phyloP scores from a whole-genome alignment of 768 basidiomycete species.

The Macrolepiota fuliginosa region DNA sequence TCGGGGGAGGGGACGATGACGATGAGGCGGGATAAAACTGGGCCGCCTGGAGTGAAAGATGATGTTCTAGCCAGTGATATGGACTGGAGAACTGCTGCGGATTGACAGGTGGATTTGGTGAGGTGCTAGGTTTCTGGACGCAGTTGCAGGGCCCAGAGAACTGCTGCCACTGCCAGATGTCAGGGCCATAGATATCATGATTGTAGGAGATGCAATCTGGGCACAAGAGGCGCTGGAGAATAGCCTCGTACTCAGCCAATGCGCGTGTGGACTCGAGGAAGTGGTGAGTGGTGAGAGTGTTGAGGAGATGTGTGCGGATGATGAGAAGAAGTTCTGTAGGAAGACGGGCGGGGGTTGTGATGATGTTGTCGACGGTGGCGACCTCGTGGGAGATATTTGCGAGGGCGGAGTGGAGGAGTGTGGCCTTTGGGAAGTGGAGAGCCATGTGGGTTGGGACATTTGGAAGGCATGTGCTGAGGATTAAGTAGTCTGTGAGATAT shows the following conservation, averaged over 20 bases:
- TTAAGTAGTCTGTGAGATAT: conserved; percentile 2
- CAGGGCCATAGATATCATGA: conserved; percentile 50
- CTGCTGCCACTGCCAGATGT: conserved; percentile 53
- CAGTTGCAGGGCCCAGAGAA: conserved; percentile 51
- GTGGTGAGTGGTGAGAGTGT: conserved; percentile 38
- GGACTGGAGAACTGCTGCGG: conserved; percentile 34
- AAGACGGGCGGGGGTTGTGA: conserved; percentile 26
- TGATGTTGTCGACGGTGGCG: conserved; percentile 38
- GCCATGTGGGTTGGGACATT: conserved; percentile 15
- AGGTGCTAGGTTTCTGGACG: conserved; percentile 16
- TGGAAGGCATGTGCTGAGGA: conserved; percentile 16
- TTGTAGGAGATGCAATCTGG: conserved; percentile 50
- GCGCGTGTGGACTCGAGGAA: conserved; percentile 40
- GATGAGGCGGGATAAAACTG: conserved; percentile 24
- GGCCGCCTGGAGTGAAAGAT: conserved; percentile 38
- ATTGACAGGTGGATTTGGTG: conserved; percentile 10
- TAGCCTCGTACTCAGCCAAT: conserved; percentile 38
- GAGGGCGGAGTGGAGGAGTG: conserved; percentile 52
- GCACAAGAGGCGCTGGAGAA: conserved; percentile 41
- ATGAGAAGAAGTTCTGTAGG: conserved; percentile 53
- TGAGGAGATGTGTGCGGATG: conserved; percentile 47
- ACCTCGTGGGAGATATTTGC: conserved; percentile 46
- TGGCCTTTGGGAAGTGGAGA: conserved; percentile 16
- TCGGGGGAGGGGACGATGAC: conserved; percentile 19
- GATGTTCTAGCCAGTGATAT: conserved; percentile 43